These are phyloP conservation scores for Schizochytrium sp. DNA, from an alignment of 108 stramenopile genomes.

Conservation along the genomic window DNA sequence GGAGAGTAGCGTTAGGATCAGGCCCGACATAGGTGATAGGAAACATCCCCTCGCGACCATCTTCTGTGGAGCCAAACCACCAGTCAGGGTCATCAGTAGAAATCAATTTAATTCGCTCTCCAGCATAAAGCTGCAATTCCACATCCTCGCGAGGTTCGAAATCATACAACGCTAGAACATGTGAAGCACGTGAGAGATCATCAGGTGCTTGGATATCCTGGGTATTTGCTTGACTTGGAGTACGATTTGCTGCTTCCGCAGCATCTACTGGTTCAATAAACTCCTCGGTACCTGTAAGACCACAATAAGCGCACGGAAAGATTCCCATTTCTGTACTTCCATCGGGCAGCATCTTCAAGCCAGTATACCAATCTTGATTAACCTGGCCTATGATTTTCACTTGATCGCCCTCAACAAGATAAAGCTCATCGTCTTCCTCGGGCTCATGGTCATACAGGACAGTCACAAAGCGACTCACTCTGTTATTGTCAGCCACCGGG, in stretches of 20 bases:
- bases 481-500: not conserved
- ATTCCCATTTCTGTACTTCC: slow-evolving; percentile 40
- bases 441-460: not conserved
- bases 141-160: not conserved
- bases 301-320: slow-evolving; percentile 13
- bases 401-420: slow-evolving; percentile 3
- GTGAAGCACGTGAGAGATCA: slow-evolving; percentile 3
- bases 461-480: slow-evolving; percentile 21
- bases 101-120: not conserved
- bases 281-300: slow-evolving; percentile 5
- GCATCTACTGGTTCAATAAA: not conserved
- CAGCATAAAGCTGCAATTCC: not conserved
- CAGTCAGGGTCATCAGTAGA: not conserved
- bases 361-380: slow-evolving; percentile 45
- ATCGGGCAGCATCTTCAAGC: slow-evolving; percentile 14
- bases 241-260: not conserved
- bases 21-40: slow-evolving; percentile 12
- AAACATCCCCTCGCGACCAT: slow-evolving; percentile 24
- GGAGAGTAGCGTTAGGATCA: not conserved
- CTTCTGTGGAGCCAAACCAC: slow-evolving; percentile 32
- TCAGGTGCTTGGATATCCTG: not conserved
- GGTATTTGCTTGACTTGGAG: not conserved
- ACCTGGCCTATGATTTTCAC: slow-evolving; percentile 22
- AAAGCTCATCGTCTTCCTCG: slow-evolving; percentile 46
- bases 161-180: slow-evolving; percentile 30